phyloP scores from a whole-genome alignment of 192 early-diverging fungal species.

The Oehlia diaphana region DNA sequence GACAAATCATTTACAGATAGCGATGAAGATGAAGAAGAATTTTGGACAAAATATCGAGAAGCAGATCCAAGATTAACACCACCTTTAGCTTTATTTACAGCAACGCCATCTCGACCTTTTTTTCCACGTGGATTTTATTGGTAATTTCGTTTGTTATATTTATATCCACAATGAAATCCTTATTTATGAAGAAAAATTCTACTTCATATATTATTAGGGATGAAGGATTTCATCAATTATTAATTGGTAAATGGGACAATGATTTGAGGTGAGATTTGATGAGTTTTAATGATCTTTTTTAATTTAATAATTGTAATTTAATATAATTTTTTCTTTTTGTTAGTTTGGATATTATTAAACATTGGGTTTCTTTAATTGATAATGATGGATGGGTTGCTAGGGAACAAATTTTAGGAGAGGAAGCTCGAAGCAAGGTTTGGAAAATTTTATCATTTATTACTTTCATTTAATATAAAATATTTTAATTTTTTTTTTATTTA shows the following conservation, averaged over 20 bases:
- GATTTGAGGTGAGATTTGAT: slow-evolving; percentile 59
- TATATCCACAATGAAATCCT: background rate
- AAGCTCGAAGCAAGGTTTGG: slow-evolving; percentile 81
- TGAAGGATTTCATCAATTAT: slow-evolving; percentile 87
- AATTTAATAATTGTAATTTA: too few species aligned
- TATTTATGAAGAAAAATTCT: background rate
- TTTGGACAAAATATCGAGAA: slow-evolving; percentile 42
- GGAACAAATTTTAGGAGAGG: slow-evolving; percentile 92
- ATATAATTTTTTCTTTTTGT: background rate
- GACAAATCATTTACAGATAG: slow-evolving; percentile 66
- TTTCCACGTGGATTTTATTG: slow-evolving; percentile 97
- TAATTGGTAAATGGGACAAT: slow-evolving; percentile 86
- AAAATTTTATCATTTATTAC: background rate
- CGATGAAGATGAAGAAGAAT: slow-evolving; percentile 53
- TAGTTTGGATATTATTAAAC: slow-evolving; percentile 76
- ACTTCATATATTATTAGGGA: slow-evolving; percentile 54
- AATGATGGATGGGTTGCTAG: slow-evolving; percentile 88
- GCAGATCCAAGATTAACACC: slow-evolving; percentile 57
- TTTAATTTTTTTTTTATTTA: background rate
- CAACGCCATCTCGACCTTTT: slow-evolving; percentile 87
- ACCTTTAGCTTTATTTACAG: slow-evolving; percentile 74
- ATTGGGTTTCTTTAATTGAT: slow-evolving; percentile 81
- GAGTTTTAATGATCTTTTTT: too few species aligned
- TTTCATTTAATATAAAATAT: background rate
- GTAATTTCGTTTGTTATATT: slow-evolving; percentile 31